Evolutionary conservation across 768 basidiomycete species (phyloP).

Genomic region (Chalciporus pseudorubinellus): DNA sequence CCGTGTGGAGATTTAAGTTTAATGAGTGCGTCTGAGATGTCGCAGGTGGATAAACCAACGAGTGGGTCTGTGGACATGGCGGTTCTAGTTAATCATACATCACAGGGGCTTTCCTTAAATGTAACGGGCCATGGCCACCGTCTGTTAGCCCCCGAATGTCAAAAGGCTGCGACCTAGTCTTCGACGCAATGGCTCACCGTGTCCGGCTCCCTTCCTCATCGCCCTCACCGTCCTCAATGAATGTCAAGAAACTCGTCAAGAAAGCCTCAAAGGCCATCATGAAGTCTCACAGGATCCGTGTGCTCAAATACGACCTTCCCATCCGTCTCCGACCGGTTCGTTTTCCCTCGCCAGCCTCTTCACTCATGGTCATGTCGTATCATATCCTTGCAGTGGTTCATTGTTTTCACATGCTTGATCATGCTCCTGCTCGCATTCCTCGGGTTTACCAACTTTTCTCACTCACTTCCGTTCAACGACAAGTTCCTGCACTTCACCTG

Average conservation of each 20-base stretch:
- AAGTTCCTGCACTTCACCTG: slow-evolving; percentile 79
- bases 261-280: slow-evolving; percentile 58
- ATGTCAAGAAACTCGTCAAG: slow-evolving; percentile 37
- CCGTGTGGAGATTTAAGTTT: slow-evolving; percentile 72
- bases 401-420: slow-evolving; percentile 64
- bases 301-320: slow-evolving; percentile 69
- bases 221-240: slow-evolving; percentile 9
- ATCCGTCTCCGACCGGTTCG: slow-evolving; percentile 69
- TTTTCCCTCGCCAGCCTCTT: background rate
- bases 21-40: slow-evolving; percentile 85
- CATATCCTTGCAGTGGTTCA: slow-evolving; percentile 64
- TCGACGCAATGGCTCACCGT: slow-evolving; percentile 11
- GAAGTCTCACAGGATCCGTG: slow-evolving; percentile 62
- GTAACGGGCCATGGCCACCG: background rate
- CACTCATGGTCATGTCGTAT: slow-evolving; percentile 3
- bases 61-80: slow-evolving; percentile 15
- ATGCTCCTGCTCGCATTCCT: slow-evolving; percentile 72
- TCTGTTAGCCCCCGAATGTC: no score
- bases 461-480: slow-evolving; percentile 68
- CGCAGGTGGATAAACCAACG: slow-evolving; percentile 64
- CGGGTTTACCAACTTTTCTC: slow-evolving; percentile 71
- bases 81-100: slow-evolving; percentile 20
- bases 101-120: slow-evolving; percentile 9
- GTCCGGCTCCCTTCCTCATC: slow-evolving; percentile 9
- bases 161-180: no score